Evolutionary conservation across 257 asterid species (phyloP), one percentile per base, ranked within the genome.

Genomic region (Solanum chaucha): DNA sequence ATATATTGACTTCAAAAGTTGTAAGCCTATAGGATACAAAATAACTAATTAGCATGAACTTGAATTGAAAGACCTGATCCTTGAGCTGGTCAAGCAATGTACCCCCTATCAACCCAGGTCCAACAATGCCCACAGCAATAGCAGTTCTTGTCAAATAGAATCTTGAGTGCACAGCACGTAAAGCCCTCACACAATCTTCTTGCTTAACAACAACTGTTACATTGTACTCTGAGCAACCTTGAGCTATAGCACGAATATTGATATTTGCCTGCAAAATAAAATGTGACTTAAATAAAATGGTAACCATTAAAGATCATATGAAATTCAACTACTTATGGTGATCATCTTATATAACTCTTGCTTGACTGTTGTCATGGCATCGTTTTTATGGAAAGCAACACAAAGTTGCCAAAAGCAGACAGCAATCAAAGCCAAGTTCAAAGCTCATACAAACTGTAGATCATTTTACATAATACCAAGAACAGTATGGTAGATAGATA

Each of bases 21-120:
- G 85, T 46, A 4, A 36, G 55, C 17, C 55, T 46, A 17, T 28
- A 44, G 84, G 14, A 46, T 12, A 44, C 84, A 44, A 78, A 30
- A 41, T 17, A 78, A 7, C 64, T 9, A 41, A 78, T 14, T 28
- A 46, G 44, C 67, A 80, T 46, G 32, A 48, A 80, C 11, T 8
- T 87, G 22, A 85, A 48, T 46, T 78, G 74, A 81, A 38, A 84
- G 87, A 96, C 99, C 99, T 97, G 99, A 72, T 96, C 99, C 88
- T 93, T 93, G 85, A 97, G 98, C 91, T 97, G 99, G 91, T 97
- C 97, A 59, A 97, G 96, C 92, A 97, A 92, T 35, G 99, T 94
- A 84, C 93, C 96, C 91, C 99, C 99, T 83, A 97, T 95, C 91
- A 97, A 91, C 83, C 99, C 99, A 24, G 99, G 99, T 85, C 99